Base-by-base conservation (phyloP, 345 rosid genomes). In the Raphanus sativus region DNA sequence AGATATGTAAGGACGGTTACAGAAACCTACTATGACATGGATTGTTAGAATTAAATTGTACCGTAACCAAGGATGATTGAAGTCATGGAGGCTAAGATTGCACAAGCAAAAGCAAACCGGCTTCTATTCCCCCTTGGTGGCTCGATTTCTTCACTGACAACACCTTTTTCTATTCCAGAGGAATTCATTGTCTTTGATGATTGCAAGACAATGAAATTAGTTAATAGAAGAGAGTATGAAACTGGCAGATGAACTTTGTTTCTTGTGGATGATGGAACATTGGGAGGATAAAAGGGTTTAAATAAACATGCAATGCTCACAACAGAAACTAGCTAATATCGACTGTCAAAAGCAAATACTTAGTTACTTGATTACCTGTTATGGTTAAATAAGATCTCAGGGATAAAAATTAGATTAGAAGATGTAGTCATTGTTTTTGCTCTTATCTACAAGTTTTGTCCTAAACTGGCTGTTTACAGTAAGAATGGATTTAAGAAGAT, bases 41-140 rank as follows among this genome's bases (percentile, higher is more conserved):
- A 64, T 24, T 12, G 8, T n/a, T 52, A 29, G 29, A 71, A 34
- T 10, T 13, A 32, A 48, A 52, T 86, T 85, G 71, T 58, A 89
- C 97, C 97, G 33, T 89, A 89, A 65, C 97, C 97, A 76, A 91
- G 82, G 2, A 91, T 83, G 77, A 86, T 69, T 42, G 94, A 89
- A 58, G 85, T 89, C 63, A 86, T 86, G 65, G 94, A 91, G 65
- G 92, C 94, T 85, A 91, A 77, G 78, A 87, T 62, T n/a, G 97
- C 88, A 52, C 84, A 85, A 11, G 85, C 88, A 48, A 88, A 86
- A 15, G 90, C 90, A 80, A 76, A 86, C 36, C 69, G 64, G 65
- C 65, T 77, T 77, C 80, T 62, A 54, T 77, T 77, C 12, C 80
- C 80, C 15, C 80, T 77, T 0, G 75, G 75, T 0, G 65, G 60